These are phyloP conservation scores for Fusarium anguioides DNA, from an alignment of 2,329 filamentous ascomycete genomes.

Conservation along the genomic window DNA sequence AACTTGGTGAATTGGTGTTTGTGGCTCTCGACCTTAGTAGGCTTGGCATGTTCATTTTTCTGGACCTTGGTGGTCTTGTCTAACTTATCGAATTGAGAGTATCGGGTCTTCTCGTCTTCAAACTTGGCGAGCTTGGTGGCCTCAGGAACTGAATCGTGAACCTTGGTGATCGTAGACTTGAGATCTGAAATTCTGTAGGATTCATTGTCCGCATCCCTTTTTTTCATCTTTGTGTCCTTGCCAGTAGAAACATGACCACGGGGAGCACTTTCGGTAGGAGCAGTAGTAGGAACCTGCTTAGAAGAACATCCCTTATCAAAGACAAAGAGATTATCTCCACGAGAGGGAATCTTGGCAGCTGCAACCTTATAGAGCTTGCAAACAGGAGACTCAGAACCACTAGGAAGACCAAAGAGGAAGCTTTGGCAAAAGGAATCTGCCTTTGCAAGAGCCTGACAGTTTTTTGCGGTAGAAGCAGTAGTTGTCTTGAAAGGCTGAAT, in stretches of 20 bases:
- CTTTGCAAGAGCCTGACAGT: conserved; percentile 3
- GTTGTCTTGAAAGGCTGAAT: conserved; percentile 3
- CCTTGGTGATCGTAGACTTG: no score
- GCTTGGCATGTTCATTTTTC: not conserved
- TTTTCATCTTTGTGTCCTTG: not conserved
- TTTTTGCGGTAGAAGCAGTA: conserved; percentile 8
- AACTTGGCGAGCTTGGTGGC: not conserved
- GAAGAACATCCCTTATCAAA: conserved; percentile 8
- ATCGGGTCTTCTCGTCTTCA: not conserved
- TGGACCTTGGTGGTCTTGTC: not conserved
- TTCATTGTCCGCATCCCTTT: no score
- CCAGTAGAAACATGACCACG: not conserved
- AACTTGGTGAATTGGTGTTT: no score
- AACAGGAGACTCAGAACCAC: not conserved
- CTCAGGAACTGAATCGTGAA: not conserved
- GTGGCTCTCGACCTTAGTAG: not conserved
- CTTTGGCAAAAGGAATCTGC: conserved; percentile 4
- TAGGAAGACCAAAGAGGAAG: conserved; percentile 6
- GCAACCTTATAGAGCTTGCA: conserved; percentile 20
- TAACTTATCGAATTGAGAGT: no score
- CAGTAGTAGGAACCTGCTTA: conserved; percentile 5
- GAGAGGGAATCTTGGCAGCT: conserved; percentile 4
- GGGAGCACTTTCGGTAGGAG: not conserved
- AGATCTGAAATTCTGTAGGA: no score
- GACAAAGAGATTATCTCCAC: not conserved